Conservation (phyloP, 2,329 filamentous ascomycete genomes). For the Akanthomyces muscarius region DNA sequence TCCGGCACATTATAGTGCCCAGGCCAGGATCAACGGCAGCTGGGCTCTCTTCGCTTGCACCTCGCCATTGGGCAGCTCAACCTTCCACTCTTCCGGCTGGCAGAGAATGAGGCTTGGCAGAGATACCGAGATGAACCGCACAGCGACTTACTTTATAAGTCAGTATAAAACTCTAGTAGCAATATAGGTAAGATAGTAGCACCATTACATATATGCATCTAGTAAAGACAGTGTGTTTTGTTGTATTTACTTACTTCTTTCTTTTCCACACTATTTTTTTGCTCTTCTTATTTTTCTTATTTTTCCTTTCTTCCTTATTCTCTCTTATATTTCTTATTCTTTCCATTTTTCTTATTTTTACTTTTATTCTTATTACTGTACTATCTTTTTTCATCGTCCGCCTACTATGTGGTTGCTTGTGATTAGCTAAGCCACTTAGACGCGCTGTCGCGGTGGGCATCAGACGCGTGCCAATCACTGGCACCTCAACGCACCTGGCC, state of each 20-base stretch:
- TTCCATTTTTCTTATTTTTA: too few species aligned
- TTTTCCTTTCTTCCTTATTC: too few species aligned
- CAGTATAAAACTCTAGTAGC: constrained; percentile 27
- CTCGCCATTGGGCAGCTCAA: constrained; percentile 89
- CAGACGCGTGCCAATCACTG: background rate
- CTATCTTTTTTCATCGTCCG: too few species aligned
- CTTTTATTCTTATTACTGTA: too few species aligned
- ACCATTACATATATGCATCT: too few species aligned
- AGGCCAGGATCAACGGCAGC: constrained; percentile 86
- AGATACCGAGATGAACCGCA: constrained; percentile 74
- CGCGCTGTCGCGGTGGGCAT: background rate
- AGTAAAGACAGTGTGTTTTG: too few species aligned
- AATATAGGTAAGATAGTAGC: too few species aligned
- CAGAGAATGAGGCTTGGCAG: constrained; percentile 63
- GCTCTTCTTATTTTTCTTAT: too few species aligned
- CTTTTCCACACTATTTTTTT: too few species aligned
- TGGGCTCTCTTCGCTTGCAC: constrained; percentile 82
- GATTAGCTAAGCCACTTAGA: constrained; percentile 5
- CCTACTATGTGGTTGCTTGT: too few species aligned
- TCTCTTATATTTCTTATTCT: too few species aligned
- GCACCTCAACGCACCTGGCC: background rate
- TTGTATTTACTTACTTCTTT: too few species aligned
- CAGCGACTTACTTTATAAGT: constrained; percentile 61
- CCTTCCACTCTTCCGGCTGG: constrained; percentile 88
- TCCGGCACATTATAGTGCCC: constrained; percentile 63